Evolutionary conservation across 1,284 basidiomycete species (phyloP).

Genomic region (Neolentinus lepideus): DNA sequence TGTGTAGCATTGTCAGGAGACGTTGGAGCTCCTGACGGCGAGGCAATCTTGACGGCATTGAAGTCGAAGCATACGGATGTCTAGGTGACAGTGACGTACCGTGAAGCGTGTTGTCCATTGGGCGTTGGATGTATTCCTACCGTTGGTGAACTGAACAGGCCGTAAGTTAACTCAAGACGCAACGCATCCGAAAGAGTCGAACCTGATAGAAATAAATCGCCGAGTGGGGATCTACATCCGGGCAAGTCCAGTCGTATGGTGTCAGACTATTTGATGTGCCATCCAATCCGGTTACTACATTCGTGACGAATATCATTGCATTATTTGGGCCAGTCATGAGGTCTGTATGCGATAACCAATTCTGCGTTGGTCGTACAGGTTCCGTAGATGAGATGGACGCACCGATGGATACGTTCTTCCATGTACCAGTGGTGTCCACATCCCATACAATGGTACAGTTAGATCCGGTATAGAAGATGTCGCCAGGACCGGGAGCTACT

Average conservation of each 20-base stretch:
- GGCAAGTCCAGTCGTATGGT: slow-evolving; percentile 56
- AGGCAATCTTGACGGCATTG: slow-evolving; percentile 38
- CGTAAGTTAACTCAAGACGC: background rate
- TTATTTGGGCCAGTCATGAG: slow-evolving; percentile 77
- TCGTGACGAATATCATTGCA: slow-evolving; percentile 60
- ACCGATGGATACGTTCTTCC: slow-evolving; percentile 57
- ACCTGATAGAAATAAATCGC: slow-evolving; percentile 81
- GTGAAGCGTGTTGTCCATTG: slow-evolving; percentile 81
- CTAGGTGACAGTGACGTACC: background rate
- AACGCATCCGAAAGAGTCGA: slow-evolving; percentile 17
- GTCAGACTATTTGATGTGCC: slow-evolving; percentile 40
- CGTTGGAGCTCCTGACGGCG: slow-evolving; percentile 37
- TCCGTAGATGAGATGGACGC: background rate
- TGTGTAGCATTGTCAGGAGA: slow-evolving; percentile 48
- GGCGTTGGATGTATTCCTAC: slow-evolving; percentile 23
- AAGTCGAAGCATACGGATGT: background rate
- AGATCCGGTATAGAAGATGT: slow-evolving; percentile 45
- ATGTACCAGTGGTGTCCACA: slow-evolving; percentile 44
- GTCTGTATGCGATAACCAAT: slow-evolving; percentile 21
- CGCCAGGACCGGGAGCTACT: slow-evolving; percentile 41
- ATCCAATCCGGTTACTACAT: slow-evolving; percentile 48
- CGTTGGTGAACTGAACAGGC: background rate
- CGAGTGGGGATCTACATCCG: slow-evolving; percentile 59
- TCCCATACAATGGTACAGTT: slow-evolving; percentile 50
- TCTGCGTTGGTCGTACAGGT: background rate